These are phyloP conservation scores for Alloascoidea africana DNA, from an alignment of 805 yeast species.

Conservation along the genomic window DNA sequence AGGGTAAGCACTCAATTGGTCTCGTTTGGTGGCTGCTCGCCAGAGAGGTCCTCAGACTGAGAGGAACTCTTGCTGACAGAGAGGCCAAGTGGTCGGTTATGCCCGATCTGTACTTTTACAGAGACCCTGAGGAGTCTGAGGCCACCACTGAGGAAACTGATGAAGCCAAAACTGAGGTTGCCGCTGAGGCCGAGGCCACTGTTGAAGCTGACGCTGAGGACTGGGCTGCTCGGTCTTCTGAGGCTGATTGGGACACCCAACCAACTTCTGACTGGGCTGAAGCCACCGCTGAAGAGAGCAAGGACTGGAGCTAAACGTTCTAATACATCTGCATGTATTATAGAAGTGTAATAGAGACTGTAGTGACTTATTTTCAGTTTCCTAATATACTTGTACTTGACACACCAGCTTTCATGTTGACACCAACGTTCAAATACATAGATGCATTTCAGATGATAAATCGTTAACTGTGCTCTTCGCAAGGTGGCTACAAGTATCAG, in stretches of 20 bases:
- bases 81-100: constrained; percentile 94
- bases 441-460: too few relatives aligned
- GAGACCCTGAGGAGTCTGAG: constrained; percentile 99
- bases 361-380: too few relatives aligned
- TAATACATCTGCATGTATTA: too few relatives aligned
- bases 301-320: too few relatives aligned
- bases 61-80: constrained; percentile 96
- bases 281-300: not conserved
- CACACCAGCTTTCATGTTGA: too few relatives aligned
- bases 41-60: constrained; percentile 97
- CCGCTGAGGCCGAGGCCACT: constrained; percentile 47
- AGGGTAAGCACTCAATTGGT: constrained; percentile 99
- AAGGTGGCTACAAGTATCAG: too few relatives aligned
- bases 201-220: constrained; percentile 57
- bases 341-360: too few relatives aligned
- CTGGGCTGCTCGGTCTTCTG: constrained; percentile 21
- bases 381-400: too few relatives aligned
- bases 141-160: constrained; percentile 52
- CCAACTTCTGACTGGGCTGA: constrained; percentile 5
- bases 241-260: constrained; percentile 8
- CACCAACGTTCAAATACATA: too few relatives aligned
- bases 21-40: constrained; percentile 98
- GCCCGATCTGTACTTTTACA: constrained; percentile 99
- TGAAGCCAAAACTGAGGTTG: constrained; percentile 48
- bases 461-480: too few relatives aligned